These are phyloP conservation scores for Carex kokanica DNA, from an alignment of 176 grass and related monocot species.

Conservation along the genomic window DNA sequence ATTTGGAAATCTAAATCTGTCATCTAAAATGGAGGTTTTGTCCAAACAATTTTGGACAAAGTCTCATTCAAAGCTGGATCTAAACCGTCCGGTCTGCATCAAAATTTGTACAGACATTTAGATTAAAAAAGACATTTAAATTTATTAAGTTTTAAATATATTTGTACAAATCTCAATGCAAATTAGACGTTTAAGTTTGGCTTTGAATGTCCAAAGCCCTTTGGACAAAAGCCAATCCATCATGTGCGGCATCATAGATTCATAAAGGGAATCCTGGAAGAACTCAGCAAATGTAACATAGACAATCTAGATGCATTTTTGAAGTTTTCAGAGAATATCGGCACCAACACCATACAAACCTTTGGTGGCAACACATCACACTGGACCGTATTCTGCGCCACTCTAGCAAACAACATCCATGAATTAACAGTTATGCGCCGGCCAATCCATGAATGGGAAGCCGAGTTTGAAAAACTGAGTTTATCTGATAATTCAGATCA, in stretches of 20 bases:
- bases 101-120: no score
- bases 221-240: no score
- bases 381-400: background rate
- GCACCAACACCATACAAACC: background rate
- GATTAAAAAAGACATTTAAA: no score
- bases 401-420: background rate
- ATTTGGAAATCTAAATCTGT: no score
- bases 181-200: no score
- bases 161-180: no score
- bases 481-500: background rate
- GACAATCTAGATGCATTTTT: background rate
- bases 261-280: slow-evolving; percentile 10
- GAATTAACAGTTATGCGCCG: background rate
- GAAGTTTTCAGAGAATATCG: background rate
- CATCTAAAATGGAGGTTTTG: no score
- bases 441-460: background rate
- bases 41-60: no score
- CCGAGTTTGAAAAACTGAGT: background rate
- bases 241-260: background rate
- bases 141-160: no score
- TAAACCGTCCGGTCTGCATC: no score
- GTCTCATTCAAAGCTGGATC: no score
- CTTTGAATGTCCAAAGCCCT: no score
- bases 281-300: background rate
- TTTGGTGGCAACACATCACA: background rate